phyloP scores from a whole-genome alignment of 805 yeast genomes.

The Starmerella floris region DNA sequence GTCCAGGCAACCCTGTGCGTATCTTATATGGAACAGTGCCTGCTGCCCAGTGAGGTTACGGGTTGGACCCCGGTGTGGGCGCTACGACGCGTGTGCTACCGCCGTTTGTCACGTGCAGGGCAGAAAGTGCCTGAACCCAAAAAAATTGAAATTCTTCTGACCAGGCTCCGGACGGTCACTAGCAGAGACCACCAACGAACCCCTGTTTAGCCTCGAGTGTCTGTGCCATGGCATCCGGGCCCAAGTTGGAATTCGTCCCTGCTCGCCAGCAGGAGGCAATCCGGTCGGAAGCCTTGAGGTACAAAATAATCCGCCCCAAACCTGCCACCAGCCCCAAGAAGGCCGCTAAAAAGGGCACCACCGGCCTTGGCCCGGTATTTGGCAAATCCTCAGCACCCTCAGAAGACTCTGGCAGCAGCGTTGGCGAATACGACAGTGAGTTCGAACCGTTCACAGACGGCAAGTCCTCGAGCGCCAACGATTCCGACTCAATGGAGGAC shows the following conservation, averaged over 20 bases:
- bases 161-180: background rate
- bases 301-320: constrained; percentile 9
- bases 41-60: too few species aligned
- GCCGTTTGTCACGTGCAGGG: constrained; percentile 1
- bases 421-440: background rate
- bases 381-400: background rate
- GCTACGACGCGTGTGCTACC: background rate
- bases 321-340: background rate
- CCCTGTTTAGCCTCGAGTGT: background rate
- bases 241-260: constrained; percentile 36
- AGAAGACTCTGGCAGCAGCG: background rate
- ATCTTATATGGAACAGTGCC: too few species aligned
- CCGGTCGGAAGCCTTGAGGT: constrained; percentile 8
- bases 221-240: constrained; percentile 8
- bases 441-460: background rate
- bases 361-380: background rate
- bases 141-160: background rate
- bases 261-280: constrained; percentile 44
- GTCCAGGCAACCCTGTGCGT: too few species aligned
- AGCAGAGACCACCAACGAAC: too few species aligned
- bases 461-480: background rate
- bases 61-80: too few species aligned
- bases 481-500: constrained; percentile 2
- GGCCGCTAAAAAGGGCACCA: background rate
- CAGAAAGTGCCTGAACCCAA: background rate